A percentile compares a stretch with the other conserved stretches of the same genome.
Conservation (phyloP, 2,329 filamentous ascomycete genomes). For the Colletotrichum sp. region DNA sequence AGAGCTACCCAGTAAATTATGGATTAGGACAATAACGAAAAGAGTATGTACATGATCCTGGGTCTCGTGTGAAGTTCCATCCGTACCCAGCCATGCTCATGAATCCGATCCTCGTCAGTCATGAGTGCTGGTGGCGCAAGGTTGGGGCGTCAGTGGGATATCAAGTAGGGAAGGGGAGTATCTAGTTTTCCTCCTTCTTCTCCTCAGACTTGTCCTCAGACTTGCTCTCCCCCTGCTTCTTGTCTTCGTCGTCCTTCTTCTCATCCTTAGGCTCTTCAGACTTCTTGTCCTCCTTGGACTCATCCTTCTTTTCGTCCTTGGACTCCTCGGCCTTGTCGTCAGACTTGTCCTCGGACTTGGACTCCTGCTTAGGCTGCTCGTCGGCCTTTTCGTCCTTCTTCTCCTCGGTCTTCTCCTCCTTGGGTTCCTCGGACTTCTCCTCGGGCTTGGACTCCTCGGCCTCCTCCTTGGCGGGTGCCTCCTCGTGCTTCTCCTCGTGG, state of each 20-base stretch:
- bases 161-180: not conserved
- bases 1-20: not conserved
- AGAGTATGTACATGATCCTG: not conserved
- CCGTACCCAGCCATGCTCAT: not conserved
- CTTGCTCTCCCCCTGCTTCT: constrained; percentile 22
- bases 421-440: constrained; percentile 22
- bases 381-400: constrained; percentile 21
- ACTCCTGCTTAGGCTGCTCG: constrained; percentile 22
- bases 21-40: not conserved
- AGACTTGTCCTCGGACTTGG: constrained; percentile 18
- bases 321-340: not conserved
- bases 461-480: constrained; percentile 22
- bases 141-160: not conserved
- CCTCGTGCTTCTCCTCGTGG: constrained; percentile 14
- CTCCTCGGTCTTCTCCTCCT: constrained; percentile 16
- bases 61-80: not conserved
- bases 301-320: constrained; percentile 19
- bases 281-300: not conserved
- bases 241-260: constrained; percentile 29
- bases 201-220: not conserved
- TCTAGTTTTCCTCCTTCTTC: not conserved
- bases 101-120: not conserved
- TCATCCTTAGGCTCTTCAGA: constrained; percentile 32
- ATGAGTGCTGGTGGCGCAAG: not conserved
- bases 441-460: constrained; percentile 30